Base-by-base conservation (phyloP, 306 rosid genomes). In the Lagenaria siceraria region DNA sequence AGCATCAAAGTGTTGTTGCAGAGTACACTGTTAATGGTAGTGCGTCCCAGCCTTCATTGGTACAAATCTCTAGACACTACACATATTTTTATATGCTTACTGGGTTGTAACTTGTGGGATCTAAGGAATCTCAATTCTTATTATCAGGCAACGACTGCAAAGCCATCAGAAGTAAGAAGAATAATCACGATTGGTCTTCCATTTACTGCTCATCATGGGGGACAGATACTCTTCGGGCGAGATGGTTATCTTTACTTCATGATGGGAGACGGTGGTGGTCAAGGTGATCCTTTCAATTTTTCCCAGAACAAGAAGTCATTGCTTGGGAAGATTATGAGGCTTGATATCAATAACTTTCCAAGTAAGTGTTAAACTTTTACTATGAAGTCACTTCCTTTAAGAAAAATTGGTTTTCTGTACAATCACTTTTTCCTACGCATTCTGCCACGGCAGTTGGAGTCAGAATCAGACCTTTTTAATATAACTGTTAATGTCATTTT, bases 111-210 rank as follows among this genome's bases (percentile, higher is more conserved):
- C 77, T 82, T 65, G 10, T 66, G 15, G 18, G 62, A 51, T 73
- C 42, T n/a, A 73, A 73, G 46, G 46, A 78, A 38, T 46, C 10
- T 54, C 33, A 64, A 29, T 40, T 5, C 25, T 38, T 36, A 75
- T 87, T 82, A 83, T 72, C 92, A 96, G 99, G 96, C 91, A 54
- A 81, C 82, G 55, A 90, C 91, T 86, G 99, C 99, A 69, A 90
- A 83, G 73, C 94, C 98, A 77, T 55, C 83, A 13, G 99, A 96
- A 78, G 96, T 90, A 75, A 90, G 99, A 81, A 96, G 99, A 77
- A 96, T 90, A 84, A 88, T 96, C 77, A 92, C 99, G 3, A 88
- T 96, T 86, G 99, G 99, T 18, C 98, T 96, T 27, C 98, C 98
- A 13, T 92, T 81, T 85, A 81, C 88, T 8, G 51, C 89, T 27